Evolutionary conservation across 495 filamentous ascomycete genomes (phyloP).

Genomic region (Bombardia bombarda): DNA sequence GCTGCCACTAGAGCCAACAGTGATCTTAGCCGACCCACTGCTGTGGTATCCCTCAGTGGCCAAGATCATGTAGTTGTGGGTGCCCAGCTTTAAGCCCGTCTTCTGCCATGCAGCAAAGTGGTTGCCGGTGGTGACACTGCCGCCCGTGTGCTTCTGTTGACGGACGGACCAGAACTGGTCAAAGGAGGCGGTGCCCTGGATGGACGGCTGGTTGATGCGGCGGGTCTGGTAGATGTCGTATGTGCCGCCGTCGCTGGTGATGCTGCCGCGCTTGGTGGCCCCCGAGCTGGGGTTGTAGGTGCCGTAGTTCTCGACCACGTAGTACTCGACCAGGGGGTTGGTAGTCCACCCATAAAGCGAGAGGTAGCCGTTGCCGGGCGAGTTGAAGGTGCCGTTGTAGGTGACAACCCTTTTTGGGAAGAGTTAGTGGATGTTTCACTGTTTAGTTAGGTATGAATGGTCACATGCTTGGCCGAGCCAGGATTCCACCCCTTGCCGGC

Average conservation of each 20-base stretch:
- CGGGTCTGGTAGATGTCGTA: slow-evolving; percentile 52
- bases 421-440: neutral
- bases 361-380: slow-evolving; percentile 18
- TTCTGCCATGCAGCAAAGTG: slow-evolving; percentile 52
- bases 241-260: slow-evolving; percentile 45
- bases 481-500: slow-evolving; percentile 52
- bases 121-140: slow-evolving; percentile 38
- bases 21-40: too few relatives aligned
- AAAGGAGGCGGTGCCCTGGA: slow-evolving; percentile 50
- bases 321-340: slow-evolving; percentile 56
- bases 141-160: slow-evolving; percentile 25
- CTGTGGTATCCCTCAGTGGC: slow-evolving; percentile 52
- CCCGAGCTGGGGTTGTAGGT: slow-evolving; percentile 44
- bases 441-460: neutral
- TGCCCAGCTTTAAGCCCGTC: slow-evolving; percentile 40
- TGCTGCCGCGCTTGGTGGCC: slow-evolving; percentile 37
- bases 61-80: slow-evolving; percentile 48
- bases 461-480: slow-evolving; percentile 36
- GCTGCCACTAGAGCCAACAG: too few relatives aligned
- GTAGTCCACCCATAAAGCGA: slow-evolving; percentile 54
- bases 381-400: slow-evolving; percentile 10
- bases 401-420: slow-evolving; percentile 12
- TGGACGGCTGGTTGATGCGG: slow-evolving; percentile 47
- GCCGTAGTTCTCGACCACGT: slow-evolving; percentile 53
- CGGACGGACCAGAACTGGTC: slow-evolving; percentile 53